Evolutionary conservation across 139 green algal species (phyloP), one percentile per base, ranked within the genome.

Genomic region (Prasinococcaceae sp.): DNA sequence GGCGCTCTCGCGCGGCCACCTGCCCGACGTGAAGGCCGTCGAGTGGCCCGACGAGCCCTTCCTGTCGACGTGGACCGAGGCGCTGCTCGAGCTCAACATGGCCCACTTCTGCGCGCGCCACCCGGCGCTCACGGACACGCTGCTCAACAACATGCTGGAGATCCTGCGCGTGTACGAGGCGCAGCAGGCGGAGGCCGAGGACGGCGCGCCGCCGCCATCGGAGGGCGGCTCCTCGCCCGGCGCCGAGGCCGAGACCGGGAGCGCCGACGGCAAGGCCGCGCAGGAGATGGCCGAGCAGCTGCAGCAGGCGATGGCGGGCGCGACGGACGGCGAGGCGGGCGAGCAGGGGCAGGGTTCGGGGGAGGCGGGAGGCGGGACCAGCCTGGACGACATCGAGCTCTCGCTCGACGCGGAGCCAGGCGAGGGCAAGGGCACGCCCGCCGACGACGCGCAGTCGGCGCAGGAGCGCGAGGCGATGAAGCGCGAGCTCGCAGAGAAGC

Each of bases 401-500:
- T 12, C 12, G 12, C 12, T 41, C 12, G 33, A 41, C 33, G 12
- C 33, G 33, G n/a, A n/a, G n/a, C n/a, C n/a, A n/a, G n/a, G n/a
- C n/a, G n/a, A n/a, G n/a, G n/a, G n/a, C n/a, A n/a, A n/a, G n/a
- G n/a, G n/a, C n/a, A n/a, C n/a, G n/a, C n/a, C n/a, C n/a, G 12
- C 33, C 33, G 33, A 41, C 12, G 33, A 14, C 14, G 33, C 33
- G 12, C 33, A 41, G 33, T 20, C 33, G 33, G 33, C 12, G 14
- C 12, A 41, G 12, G 12, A 12, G 14, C 12, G 33, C 12, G 33
- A 41, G 33, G 33, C 33, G 33, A 41, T 41, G 33, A 14, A 12
- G 12, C 12, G 14, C 12, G 14, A 41, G 33, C 33, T 28, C 9
- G 60, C 55, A 4, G 38, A 68, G 45, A 35, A 57, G 10, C 33